phyloP scores from a whole-genome alignment of 179 eudicot species.

The Actinidia arguta region DNA sequence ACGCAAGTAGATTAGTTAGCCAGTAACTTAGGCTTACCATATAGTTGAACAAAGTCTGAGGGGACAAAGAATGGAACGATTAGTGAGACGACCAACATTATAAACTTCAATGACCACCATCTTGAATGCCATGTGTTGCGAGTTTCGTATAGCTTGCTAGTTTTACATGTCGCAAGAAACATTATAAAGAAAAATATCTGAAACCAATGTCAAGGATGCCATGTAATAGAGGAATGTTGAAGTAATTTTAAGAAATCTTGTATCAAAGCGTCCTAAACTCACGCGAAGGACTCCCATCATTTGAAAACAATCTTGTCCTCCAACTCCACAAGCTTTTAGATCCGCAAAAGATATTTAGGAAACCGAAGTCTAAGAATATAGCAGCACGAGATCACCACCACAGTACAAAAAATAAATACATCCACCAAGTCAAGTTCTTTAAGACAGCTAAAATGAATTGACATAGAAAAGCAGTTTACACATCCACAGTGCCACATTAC shows the following conservation, averaged over 20 bases:
- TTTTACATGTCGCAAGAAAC: constrained; percentile 69
- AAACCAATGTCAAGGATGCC: constrained; percentile 55
- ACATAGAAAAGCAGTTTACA: too few relatives aligned
- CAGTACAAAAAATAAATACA: background rate
- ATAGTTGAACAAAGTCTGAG: constrained; percentile 65
- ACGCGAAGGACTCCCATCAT: constrained; percentile 92
- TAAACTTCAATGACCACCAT: constrained; percentile 71
- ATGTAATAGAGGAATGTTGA: background rate
- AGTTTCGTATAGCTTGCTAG: constrained; percentile 64
- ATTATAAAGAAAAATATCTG: constrained; percentile 85
- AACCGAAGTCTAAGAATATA: background rate
- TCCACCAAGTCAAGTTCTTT: background rate
- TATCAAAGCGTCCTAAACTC: constrained; percentile 87
- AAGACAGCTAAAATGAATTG: too few relatives aligned
- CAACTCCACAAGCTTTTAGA: constrained; percentile 68
- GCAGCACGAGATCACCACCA: background rate
- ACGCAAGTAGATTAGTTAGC: too few relatives aligned
- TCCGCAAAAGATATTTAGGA: constrained; percentile 48
- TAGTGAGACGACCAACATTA: constrained; percentile 60
- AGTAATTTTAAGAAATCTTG: background rate
- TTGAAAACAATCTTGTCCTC: constrained; percentile 66
- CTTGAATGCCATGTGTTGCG: constrained; percentile 84
- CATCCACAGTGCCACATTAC: too few relatives aligned
- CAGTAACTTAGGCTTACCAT: constrained; percentile 71
- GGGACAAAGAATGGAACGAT: constrained; percentile 77